phyloP scores from a whole-genome alignment of 1,139 yeast species.

The Diutina neorugosa region DNA sequence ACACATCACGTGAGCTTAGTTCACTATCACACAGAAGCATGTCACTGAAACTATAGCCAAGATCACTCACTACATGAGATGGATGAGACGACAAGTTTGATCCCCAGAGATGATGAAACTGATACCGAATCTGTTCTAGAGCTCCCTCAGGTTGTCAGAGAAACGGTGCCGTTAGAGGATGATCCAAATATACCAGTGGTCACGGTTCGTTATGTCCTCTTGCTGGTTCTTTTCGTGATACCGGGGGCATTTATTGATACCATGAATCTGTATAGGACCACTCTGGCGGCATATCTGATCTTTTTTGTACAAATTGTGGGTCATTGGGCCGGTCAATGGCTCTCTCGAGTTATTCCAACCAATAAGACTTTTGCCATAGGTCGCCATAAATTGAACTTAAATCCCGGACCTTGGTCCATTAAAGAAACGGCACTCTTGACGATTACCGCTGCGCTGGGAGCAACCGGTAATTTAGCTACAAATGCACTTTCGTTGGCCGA shows the following conservation, averaged over 20 bases:
- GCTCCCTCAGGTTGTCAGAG: constrained; percentile 11
- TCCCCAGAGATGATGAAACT: background rate
- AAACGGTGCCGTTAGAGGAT: constrained; percentile 18
- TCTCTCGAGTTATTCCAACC: constrained; percentile 10
- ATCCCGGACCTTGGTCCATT: constrained; percentile 37
- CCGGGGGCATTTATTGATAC: constrained; percentile 40
- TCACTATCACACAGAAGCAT: background rate
- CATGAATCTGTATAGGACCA: constrained; percentile 35
- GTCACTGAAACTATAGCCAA: background rate
- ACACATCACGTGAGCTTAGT: background rate
- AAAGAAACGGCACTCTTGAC: constrained; percentile 34
- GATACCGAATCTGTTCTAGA: constrained; percentile 4
- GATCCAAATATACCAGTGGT: constrained; percentile 23
- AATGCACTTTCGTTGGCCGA: constrained; percentile 29
- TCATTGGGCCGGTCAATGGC: constrained; percentile 30
- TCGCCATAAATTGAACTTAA: constrained; percentile 10
- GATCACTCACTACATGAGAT: background rate
- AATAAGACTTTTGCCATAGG: constrained; percentile 4
- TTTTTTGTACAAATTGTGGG: constrained; percentile 33
- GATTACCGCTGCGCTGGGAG: constrained; percentile 33
- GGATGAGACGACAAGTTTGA: background rate
- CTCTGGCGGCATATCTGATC: constrained; percentile 34
- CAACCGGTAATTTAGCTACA: constrained; percentile 35
- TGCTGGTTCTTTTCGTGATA: constrained; percentile 25
- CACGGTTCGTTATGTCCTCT: constrained; percentile 29